Percentiles rank a stretch among this genome's conserved stretches.
Conservation (phyloP, 495 filamentous ascomycete species). For the Penicillium ochrochloron region DNA sequence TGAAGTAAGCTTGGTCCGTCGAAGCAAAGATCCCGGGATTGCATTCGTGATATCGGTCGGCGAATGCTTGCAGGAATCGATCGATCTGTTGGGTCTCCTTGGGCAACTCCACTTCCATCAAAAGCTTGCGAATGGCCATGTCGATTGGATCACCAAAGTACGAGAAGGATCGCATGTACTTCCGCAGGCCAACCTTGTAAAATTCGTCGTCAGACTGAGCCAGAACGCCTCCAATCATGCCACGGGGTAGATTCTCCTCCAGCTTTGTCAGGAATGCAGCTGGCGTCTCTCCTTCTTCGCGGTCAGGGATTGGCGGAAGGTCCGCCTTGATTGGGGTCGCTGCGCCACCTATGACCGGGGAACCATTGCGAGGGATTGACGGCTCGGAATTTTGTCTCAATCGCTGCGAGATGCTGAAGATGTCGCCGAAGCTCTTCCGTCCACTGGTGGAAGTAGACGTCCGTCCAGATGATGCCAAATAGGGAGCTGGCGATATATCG, state of each 20-base stretch:
- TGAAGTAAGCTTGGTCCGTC: conserved; percentile 95
- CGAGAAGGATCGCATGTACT: conserved; percentile 91
- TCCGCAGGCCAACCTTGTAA: conserved; percentile 78
- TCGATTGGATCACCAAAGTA: conserved; percentile 97
- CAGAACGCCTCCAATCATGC: conserved; percentile 78
- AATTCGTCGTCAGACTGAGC: conserved; percentile 86
- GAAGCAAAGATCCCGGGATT: conserved; percentile 94
- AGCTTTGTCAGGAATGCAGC: conserved; percentile 84
- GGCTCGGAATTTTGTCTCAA: conserved; percentile 79
- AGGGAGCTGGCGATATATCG: conserved; percentile 61
- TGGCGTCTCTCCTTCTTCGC: conserved; percentile 86
- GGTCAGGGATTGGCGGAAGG: conserved; percentile 71
- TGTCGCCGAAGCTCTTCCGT: conserved; percentile 85
- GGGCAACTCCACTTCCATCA: conserved; percentile 96
- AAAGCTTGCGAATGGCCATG: conserved; percentile 91
- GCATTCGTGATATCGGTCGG: conserved; percentile 96
- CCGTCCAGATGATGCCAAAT: conserved; percentile 62
- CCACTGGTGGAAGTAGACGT: conserved; percentile 84
- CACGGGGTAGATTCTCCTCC: conserved; percentile 75
- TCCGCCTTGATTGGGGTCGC: conserved; percentile 72
- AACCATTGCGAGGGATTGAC: conserved; percentile 63
- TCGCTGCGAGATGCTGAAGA: conserved; percentile 74
- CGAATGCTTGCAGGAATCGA: conserved; percentile 89
- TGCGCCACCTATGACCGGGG: conserved; percentile 54
- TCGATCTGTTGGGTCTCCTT: conserved; percentile 99